These are phyloP conservation scores for Candida sanyaensis DNA, from an alignment of 1,139 yeast species.

Conservation along the genomic window DNA sequence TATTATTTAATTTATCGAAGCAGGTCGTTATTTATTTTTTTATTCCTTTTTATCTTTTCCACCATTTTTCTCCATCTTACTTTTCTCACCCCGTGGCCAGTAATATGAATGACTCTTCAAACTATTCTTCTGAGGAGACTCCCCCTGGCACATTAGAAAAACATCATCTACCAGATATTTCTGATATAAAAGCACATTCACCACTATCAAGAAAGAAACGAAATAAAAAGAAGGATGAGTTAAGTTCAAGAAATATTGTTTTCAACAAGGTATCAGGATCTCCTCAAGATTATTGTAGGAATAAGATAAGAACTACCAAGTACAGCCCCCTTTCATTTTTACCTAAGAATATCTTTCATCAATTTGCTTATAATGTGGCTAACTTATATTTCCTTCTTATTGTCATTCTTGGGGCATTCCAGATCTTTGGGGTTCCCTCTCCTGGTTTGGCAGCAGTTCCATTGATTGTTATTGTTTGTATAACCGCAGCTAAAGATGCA, in stretches of 20 bases:
- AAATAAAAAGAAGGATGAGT: neutral
- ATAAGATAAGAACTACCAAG: constrained; percentile 93
- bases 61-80: too few species aligned
- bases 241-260: neutral
- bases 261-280: neutral
- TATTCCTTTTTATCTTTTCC: too few species aligned
- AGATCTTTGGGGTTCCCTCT: constrained; percentile 86
- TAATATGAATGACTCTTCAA: neutral
- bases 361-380: constrained; percentile 81
- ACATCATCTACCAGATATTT: neutral
- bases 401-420: constrained; percentile 83
- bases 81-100: too few species aligned
- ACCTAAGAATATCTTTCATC: constrained; percentile 79
- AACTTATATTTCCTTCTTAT: constrained; percentile 81
- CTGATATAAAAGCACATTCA: neutral
- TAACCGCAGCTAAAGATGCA: constrained; percentile 92
- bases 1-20: too few species aligned
- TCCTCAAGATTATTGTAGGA: constrained; percentile 60
- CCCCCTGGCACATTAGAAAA: neutral
- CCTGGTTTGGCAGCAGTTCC: constrained; percentile 95
- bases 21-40: too few species aligned
- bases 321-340: constrained; percentile 88
- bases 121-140: neutral
- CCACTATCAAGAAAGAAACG: neutral
- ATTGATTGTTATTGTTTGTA: constrained; percentile 81